Evolutionary conservation across 306 rosid species (phyloP), one percentile per base, ranked within the genome.

Genomic region (Comarum palustre): DNA sequence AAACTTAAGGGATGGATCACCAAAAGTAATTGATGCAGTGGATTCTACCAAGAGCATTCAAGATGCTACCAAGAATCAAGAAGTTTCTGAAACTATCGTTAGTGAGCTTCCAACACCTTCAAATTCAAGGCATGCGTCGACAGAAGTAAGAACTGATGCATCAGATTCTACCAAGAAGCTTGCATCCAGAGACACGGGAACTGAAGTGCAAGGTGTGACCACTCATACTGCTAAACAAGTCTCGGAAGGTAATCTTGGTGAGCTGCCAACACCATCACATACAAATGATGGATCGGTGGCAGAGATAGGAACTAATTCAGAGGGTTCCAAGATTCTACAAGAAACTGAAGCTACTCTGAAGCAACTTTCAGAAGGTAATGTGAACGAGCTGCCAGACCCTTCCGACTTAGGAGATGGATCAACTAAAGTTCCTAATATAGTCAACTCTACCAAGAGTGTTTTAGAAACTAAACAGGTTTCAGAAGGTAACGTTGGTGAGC

Each of bases 221-320:
- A 20, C 69, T 64, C 0, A 41, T 64, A 41, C 8, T 64, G 48
- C 86, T 78, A 71, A 72, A 71, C 69, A 78, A 83, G 72, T 46
- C 74, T 74, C 86, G 1, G 75, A 82, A 71, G 84, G 58, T 58
- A 79, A 71, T 71, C 72, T 48, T 32, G 52, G 10, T 67, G 88
- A 83, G 24, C 57, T 50, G 57, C 11, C 24, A 0, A 50, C 10
- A 17, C 54, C 22, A 50, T 50, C 24, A 50, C 57, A 19, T 50
- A 8, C n/a, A 50, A 50, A 19, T 50, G 57, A 50, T 24, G 4
- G 24, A 50, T 19, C 24, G 0, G 57, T 8, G 9, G 8, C 24
- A 19, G 24, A 84, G 73, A 29, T 52, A 19, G 85, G 75, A 76
- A 73, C 69, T 42, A 74, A 63, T n/a, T 80, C 77, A 66, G 80